Percentiles rank a stretch among this genome's conserved stretches.
These are phyloP conservation scores for Acorus gramineus DNA, from an alignment of 106 monocot species.

Conservation along the genomic window DNA sequence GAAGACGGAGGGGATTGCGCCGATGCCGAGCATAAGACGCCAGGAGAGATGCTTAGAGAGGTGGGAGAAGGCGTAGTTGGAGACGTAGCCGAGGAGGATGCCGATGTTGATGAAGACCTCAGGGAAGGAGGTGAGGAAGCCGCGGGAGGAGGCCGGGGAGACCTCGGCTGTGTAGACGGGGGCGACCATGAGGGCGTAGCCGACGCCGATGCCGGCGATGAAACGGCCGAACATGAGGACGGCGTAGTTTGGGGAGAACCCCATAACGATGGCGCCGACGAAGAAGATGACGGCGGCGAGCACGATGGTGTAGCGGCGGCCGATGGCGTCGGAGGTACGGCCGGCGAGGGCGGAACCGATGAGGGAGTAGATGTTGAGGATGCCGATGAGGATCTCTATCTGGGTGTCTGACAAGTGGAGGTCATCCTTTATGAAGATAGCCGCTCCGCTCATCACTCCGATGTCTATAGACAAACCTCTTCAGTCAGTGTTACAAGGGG, in stretches of 20 bases:
- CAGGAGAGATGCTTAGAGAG: slow-evolving; percentile 25
- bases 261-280: slow-evolving; percentile 21
- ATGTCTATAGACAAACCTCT: slow-evolving; percentile 12
- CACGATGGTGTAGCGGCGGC: slow-evolving; percentile 31
- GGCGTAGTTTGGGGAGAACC: slow-evolving; percentile 21
- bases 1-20: slow-evolving; percentile 28
- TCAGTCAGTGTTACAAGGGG: no score
- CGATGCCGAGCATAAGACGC: slow-evolving; percentile 37
- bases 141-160: slow-evolving; percentile 19
- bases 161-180: slow-evolving; percentile 36
- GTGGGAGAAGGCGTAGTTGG: slow-evolving; percentile 33
- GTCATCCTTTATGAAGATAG: slow-evolving; percentile 28
- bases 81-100: slow-evolving; percentile 36
- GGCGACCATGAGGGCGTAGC: slow-evolving; percentile 28
- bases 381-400: slow-evolving; percentile 28
- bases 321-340: slow-evolving; percentile 23
- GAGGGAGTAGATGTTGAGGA: slow-evolving; percentile 24
- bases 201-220: slow-evolving; percentile 26
- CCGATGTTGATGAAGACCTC: slow-evolving; percentile 39
- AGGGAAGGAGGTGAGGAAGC: slow-evolving; percentile 32
- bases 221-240: slow-evolving; percentile 25
- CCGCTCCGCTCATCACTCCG: slow-evolving; percentile 35
- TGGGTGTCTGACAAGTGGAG: slow-evolving; percentile 24
- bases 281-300: slow-evolving; percentile 20
- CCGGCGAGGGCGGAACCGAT: slow-evolving; percentile 22